Percentiles rank a stretch among this genome's conserved stretches.
These are phyloP conservation scores for Talaromyces sp. DNA, from an alignment of 2,329 filamentous ascomycete genomes.

Conservation along the genomic window DNA sequence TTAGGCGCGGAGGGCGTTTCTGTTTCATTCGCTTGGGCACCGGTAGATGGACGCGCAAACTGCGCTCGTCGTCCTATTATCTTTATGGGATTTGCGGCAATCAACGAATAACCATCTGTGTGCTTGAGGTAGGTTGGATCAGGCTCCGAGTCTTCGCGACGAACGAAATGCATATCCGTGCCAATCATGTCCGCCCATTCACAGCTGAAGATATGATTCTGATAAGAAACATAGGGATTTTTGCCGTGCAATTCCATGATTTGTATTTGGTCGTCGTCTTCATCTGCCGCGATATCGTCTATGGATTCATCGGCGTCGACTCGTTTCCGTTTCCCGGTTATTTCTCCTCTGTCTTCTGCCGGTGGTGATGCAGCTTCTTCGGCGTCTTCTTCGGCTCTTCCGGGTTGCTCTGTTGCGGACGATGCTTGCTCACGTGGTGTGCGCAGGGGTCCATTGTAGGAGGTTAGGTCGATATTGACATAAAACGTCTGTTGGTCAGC, in stretches of 20 bases:
- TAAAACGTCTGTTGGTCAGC: conserved; percentile 48
- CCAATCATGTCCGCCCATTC: conserved; percentile 78
- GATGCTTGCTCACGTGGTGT: conserved; percentile 28
- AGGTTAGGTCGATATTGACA: conserved; percentile 55
- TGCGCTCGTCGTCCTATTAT: conserved; percentile 63
- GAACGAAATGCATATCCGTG: conserved; percentile 71
- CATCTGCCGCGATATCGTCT: neutral
- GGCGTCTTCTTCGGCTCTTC: neutral
- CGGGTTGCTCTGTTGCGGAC: conserved; percentile 6
- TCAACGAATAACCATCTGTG: conserved; percentile 57
- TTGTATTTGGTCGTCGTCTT: conserved; percentile 53
- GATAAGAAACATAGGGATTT: conserved; percentile 74
- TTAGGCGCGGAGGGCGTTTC: neutral
- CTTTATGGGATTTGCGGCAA: conserved; percentile 65
- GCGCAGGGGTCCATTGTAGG: conserved; percentile 36
- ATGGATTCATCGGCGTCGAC: neutral
- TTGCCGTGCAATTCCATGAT: conserved; percentile 74
- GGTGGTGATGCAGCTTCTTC: conserved; percentile 20
- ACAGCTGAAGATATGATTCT: conserved; percentile 71
- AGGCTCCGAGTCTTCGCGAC: conserved; percentile 40
- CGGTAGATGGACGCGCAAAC: conserved; percentile 41
- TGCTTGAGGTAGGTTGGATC: conserved; percentile 44
- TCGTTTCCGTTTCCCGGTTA: conserved; percentile 4
- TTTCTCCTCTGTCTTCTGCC: conserved; percentile 24
- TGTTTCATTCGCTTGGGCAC: neutral